phyloP scores from a whole-genome alignment of 108 stramenopile species.

The Cylindrotheca fusiformis region DNA sequence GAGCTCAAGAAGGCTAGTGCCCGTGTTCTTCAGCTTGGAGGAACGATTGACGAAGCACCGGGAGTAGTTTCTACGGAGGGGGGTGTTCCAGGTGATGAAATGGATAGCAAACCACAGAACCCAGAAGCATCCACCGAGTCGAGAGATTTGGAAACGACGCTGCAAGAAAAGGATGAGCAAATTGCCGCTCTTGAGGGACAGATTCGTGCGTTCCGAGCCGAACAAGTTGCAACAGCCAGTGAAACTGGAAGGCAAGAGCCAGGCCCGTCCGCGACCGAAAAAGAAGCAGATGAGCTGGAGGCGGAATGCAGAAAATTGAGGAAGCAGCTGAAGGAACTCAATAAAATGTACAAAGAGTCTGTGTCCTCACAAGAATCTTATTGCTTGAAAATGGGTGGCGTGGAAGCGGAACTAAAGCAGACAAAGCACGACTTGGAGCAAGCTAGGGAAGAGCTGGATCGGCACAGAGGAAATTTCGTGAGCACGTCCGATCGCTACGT shows the following conservation, averaged over 20 bases:
- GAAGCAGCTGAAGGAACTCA: slow-evolving; percentile 15
- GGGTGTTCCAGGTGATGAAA: neutral
- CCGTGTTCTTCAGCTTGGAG: neutral
- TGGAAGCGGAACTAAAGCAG: slow-evolving; percentile 5
- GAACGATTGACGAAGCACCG: neutral
- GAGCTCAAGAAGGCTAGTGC: neutral
- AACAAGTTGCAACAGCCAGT: neutral
- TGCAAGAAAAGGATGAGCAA: neutral
- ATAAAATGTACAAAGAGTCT: slow-evolving; percentile 19
- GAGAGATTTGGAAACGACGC: neutral
- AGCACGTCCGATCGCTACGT: too few relatives aligned
- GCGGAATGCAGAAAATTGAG: slow-evolving; percentile 5
- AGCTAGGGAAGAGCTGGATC: neutral
- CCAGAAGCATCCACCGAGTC: neutral
- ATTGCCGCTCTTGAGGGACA: neutral
- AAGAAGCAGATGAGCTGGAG: neutral
- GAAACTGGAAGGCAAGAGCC: neutral
- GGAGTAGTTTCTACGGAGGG: neutral
- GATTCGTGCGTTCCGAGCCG: neutral
- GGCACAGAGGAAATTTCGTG: neutral
- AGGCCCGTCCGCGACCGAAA: neutral
- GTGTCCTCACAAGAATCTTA: neutral
- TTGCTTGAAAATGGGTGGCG: neutral
- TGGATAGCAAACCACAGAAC: neutral
- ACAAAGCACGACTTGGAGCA: slow-evolving; percentile 1